Conservation (phyloP, 768 basidiomycete genomes). For the Lactifluus echinatus region DNA sequence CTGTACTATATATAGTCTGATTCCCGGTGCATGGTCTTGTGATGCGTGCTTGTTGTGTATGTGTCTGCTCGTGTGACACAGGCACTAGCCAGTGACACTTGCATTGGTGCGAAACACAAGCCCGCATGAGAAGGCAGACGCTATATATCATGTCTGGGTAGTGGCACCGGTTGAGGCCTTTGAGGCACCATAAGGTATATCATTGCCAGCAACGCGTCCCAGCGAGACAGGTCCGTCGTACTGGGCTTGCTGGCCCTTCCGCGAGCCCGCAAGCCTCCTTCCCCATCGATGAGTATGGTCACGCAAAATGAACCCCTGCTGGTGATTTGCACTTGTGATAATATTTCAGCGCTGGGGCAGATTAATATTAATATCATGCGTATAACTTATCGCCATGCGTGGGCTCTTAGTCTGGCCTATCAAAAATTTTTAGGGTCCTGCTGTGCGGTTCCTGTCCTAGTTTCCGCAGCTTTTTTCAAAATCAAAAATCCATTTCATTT, state of each 20-base stretch:
- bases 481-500: too few relatives aligned
- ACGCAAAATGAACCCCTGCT: slow-evolving; percentile 27
- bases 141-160: too few relatives aligned
- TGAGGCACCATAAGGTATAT: too few relatives aligned
- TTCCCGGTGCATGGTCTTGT: too few relatives aligned
- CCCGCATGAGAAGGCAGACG: too few relatives aligned
- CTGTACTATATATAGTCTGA: too few relatives aligned
- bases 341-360: slow-evolving; percentile 47
- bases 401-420: neutral
- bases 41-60: too few relatives aligned
- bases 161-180: too few relatives aligned
- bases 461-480: slow-evolving; percentile 37
- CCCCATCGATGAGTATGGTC: neutral
- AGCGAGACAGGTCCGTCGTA: neutral
- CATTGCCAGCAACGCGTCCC: neutral
- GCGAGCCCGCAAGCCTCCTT: neutral
- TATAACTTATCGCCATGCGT: neutral
- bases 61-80: too few relatives aligned
- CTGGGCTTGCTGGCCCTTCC: neutral
- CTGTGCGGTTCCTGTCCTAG: slow-evolving; percentile 47
- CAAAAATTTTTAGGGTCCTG: slow-evolving; percentile 43
- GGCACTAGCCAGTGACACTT: too few relatives aligned
- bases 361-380: too few relatives aligned
- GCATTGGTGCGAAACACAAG: too few relatives aligned
- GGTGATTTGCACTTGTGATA: slow-evolving; percentile 47